Evolutionary conservation across 2,329 filamentous ascomycete species (phyloP).

Genomic region (Ophiocordyceps unilateralis): DNA sequence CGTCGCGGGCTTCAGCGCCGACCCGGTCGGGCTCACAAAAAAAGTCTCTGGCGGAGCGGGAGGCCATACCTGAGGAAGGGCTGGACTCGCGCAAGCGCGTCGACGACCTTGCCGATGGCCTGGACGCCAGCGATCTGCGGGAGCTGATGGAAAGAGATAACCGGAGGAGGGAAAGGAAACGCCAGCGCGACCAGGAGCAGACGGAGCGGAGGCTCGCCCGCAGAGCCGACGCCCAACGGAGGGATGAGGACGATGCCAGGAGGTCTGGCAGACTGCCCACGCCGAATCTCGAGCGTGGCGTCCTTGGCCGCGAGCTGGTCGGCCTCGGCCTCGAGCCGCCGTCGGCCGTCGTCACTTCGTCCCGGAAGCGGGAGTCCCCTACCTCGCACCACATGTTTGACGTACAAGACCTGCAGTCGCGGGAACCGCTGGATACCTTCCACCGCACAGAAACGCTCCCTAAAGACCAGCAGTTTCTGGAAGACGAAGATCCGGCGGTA

Average conservation of each 20-base stretch:
- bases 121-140: slow-evolving; percentile 69
- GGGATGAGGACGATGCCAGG: slow-evolving; percentile 36
- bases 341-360: slow-evolving; percentile 38
- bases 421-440: slow-evolving; percentile 10
- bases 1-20: slow-evolving; percentile 26
- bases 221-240: slow-evolving; percentile 48
- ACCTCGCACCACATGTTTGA: slow-evolving; percentile 9
- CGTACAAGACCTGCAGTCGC: slow-evolving; percentile 7
- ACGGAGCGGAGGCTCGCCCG: slow-evolving; percentile 47
- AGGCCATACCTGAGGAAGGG: slow-evolving; percentile 42
- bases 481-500: background rate
- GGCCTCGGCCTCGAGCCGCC: slow-evolving; percentile 39
- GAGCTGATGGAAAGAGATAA: slow-evolving; percentile 83
- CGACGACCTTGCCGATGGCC: slow-evolving; percentile 62
- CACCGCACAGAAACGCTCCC: slow-evolving; percentile 12
- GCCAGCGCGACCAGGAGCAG: slow-evolving; percentile 47
- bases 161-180: slow-evolving; percentile 61
- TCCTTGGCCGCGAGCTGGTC: slow-evolving; percentile 38
- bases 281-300: slow-evolving; percentile 40
- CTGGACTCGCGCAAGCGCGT: slow-evolving; percentile 44
- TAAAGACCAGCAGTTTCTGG: slow-evolving; percentile 1
- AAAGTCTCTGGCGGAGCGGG: slow-evolving; percentile 30
- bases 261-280: slow-evolving; percentile 32
- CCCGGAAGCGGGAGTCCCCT: slow-evolving; percentile 22
- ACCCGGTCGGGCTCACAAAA: slow-evolving; percentile 31